Percentiles rank a stretch among this genome's conserved stretches.
Evolutionary conservation across 2,329 filamentous ascomycete genomes (phyloP).

Genomic region (Sporothrix pallida): DNA sequence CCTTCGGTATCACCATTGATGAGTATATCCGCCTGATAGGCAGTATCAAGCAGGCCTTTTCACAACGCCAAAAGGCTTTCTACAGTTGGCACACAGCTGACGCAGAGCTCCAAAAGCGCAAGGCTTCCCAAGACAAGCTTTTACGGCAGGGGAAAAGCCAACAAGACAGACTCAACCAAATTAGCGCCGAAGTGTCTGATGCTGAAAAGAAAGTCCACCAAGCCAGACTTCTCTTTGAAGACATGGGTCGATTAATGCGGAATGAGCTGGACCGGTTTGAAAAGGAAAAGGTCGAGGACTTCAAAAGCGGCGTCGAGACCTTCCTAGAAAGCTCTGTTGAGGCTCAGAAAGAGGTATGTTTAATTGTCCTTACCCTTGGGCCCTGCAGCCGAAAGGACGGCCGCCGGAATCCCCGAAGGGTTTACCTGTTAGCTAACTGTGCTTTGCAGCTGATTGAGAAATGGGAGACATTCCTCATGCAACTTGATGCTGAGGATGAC

Average conservation of each 20-base stretch:
- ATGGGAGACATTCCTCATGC: slow-evolving; percentile 98
- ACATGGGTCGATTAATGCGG: slow-evolving; percentile 95
- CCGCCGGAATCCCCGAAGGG: too few species aligned
- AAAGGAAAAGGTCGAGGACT: slow-evolving; percentile 97
- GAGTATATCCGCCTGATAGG: slow-evolving; percentile 97
- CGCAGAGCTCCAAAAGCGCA: slow-evolving; percentile 87
- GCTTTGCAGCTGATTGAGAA: slow-evolving; percentile 71
- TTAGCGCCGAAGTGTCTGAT: slow-evolving; percentile 91
- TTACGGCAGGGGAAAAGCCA: slow-evolving; percentile 92
- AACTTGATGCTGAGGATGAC: slow-evolving; percentile 92
- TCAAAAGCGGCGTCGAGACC: slow-evolving; percentile 97
- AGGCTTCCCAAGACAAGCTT: slow-evolving; percentile 89
- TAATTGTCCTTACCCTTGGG: too few species aligned
- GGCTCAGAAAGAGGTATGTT: slow-evolving; percentile 88
- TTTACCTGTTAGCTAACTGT: background rate
- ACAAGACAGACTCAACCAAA: slow-evolving; percentile 91
- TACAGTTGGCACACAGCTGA: slow-evolving; percentile 93
- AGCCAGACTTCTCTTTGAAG: slow-evolving; percentile 87
- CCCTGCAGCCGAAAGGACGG: too few species aligned
- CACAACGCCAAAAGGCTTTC: slow-evolving; percentile 92
- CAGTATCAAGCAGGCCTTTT: slow-evolving; percentile 91
- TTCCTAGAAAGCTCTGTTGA: slow-evolving; percentile 97
- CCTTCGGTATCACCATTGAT: slow-evolving; percentile 95
- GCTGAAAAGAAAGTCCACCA: slow-evolving; percentile 93
- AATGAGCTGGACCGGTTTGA: slow-evolving; percentile 92